phyloP scores from a whole-genome alignment of 306 rosid genomes.

The Prunus mongolica region DNA sequence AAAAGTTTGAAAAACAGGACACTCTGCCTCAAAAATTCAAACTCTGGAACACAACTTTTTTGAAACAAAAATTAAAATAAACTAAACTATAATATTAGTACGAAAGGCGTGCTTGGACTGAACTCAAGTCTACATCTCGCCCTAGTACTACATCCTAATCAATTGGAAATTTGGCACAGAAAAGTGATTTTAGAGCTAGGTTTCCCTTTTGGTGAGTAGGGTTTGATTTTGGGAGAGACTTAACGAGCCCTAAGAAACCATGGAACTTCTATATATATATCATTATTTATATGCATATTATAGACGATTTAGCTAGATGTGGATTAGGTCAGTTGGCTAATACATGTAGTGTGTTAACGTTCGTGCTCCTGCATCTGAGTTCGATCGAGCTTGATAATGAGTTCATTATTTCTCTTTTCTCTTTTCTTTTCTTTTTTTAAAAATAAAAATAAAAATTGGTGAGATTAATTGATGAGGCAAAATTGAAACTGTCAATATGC shows the following conservation, averaged over 20 bases:
- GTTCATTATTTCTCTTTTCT: no score
- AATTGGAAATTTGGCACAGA: neutral
- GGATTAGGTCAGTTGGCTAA: no score
- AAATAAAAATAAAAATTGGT: no score
- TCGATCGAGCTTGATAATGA: no score
- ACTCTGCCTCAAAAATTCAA: neutral
- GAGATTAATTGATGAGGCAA: no score
- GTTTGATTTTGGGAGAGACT: neutral
- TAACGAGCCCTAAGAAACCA: neutral
- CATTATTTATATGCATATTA: no score
- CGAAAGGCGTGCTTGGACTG: neutral
- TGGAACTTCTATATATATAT: neutral
- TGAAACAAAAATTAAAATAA: neutral
- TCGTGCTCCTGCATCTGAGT: no score
- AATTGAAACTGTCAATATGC: no score
- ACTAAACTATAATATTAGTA: neutral
- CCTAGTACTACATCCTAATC: neutral
- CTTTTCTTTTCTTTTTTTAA: no score
- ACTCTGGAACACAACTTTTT: neutral
- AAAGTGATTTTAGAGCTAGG: neutral
- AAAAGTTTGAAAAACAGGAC: neutral
- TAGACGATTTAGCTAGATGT: rapidly evolving
- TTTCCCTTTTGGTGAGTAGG: neutral
- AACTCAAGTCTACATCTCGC: neutral
- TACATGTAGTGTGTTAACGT: no score